Base-by-base conservation (phyloP, 1,139 yeast genomes). In the Candida neerlandica region DNA sequence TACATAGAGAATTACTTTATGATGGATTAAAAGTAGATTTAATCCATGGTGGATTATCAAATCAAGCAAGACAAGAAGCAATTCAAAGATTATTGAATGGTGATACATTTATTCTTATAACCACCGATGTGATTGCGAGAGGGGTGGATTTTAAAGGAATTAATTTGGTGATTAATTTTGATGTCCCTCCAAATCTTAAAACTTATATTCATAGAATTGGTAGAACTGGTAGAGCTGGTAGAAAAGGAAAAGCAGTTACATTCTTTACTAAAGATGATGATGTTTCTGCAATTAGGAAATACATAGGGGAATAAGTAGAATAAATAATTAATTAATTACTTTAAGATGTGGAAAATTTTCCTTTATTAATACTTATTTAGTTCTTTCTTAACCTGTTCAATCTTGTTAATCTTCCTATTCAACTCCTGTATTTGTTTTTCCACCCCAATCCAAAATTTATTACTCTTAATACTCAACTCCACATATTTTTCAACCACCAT, bases 111-210 rank as follows among this genome's bases (percentile, higher is more conserved):
- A 96, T 95, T 44, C 77, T 95, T 55, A 94, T 95, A 51, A 91
- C 98, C 64, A 95, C 99, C 0, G 99, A 95, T 69, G 97, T 95
- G 48, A 73, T 95, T 49, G 86, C 98, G 1, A 82, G 99, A 71
- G 99, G 99, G 74, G 91, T 95, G 51, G 99, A 95, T 69, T 95
- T 95, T 73, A 90, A 90, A 63, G 98, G 98, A 39, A 96, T 95
- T 38, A 92, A 92, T 62, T 69, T 94, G 53, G 98, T 95, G 32
- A 89, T 95, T 58, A 95, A 95, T 69, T 95, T 94, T 65, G 99
- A 95, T 70, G 96, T 94, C 5, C 99, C 99, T 14, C 90, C 85
- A 60, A 82, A 88, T 46, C 90, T 98, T 0, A 98, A 94, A 67
- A 86, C 97, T 0, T 95, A 95, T 66, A 97, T 95, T 41, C 99